Evolutionary conservation across 164 flowering plant species (phyloP), one percentile per base, ranked within the genome.

Genomic region (Piper betle): DNA sequence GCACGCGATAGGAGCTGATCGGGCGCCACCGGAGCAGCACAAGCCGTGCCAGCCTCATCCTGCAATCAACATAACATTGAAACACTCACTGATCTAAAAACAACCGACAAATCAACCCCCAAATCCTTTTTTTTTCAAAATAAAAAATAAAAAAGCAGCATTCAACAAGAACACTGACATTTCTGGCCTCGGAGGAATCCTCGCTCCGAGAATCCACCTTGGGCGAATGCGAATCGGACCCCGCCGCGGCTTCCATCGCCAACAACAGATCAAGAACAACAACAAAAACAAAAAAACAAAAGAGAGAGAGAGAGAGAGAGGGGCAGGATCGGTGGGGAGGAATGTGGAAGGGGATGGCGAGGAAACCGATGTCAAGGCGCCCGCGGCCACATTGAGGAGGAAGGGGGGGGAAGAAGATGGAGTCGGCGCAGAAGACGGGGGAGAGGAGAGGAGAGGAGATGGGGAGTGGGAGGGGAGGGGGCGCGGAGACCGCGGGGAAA

Each of bases 1-100:
- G 39, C 33, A 55, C 58, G 58, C 19, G 58, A 17, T 25, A 15
- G 58, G 39, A 55, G 58, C 17, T 55, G 58, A 55, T 55, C 58
- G 12, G 25, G 39, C 33, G 58, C 25, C 37, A 55, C 37, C 39
- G 58, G 38, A 3, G 25, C 38, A 9, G 58, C 39, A 55, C 39
- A 25, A 38, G 13, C 33, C 58, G 33, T 55, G 38, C 19, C 58
- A 19, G 39, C 58, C 25, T 55, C 58, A 25, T 39, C 58, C 58
- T 55, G 39, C 25, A 55, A 6, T 16, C 25, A 33, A 19, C 37
- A 38, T 2, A 55, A 25, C 25, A 55, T 17, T 33, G 13, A 1
- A 55, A 55, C 12, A 4, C 16, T 13, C 33, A 33, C 15, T 55
- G 33, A 7, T 11, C 37, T 11, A 55, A 1, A 19, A 52, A 12